Base-by-base conservation (phyloP, 768 basidiomycete species). In the Neoboletus subvelutipes region DNA sequence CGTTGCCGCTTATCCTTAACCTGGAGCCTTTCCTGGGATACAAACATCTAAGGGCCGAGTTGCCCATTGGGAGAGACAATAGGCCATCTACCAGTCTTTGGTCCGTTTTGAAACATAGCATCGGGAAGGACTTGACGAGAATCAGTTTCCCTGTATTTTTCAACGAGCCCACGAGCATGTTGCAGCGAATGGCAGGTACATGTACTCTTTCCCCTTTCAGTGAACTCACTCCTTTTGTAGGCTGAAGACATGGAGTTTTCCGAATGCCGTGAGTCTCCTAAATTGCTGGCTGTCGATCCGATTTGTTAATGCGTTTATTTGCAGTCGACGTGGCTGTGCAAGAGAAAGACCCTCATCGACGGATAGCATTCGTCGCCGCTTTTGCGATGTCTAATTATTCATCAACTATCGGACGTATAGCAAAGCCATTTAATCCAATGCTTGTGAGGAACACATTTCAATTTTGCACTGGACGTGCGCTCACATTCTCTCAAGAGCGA, bases 351-450 rank as follows among this genome's bases (percentile, higher is more conserved):
- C 84, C 92, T 1, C 81, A 90, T 45, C 83, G 85, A 52, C 84
- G 95, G 4, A 84, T 97, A 50, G 94, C 94, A 2, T 98, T 86
- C 65, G 93, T 98, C 17, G 93, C 90, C 20, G 95, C 94, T 2
- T 98, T 98, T 71, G 95, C 94, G 3, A 97, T 97, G 93, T 92
- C 91, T 29, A 98, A 98, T 75, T 98, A 98, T 73, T 93, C 92
- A 1, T 93, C 91, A 24, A 98, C 95, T 2, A 92, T 96, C 62
- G 95, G 96, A 4, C 83, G 95, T 37, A 97, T 98, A 60, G 95
- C 95, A 13, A 97, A 98, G 72, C 95, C 94, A 1, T 97, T 97
- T 75, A 97, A 97, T 71, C 95, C 94, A 7, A 92, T 96, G 86
- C 83, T 97, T 54, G 90, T 92, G 57, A 50, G 87, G 77, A 7